Percentiles rank a stretch among this genome's conserved stretches.
These are phyloP conservation scores for Coprinopsis sp. DNA, from an alignment of 768 basidiomycete species.

Conservation along the genomic window DNA sequence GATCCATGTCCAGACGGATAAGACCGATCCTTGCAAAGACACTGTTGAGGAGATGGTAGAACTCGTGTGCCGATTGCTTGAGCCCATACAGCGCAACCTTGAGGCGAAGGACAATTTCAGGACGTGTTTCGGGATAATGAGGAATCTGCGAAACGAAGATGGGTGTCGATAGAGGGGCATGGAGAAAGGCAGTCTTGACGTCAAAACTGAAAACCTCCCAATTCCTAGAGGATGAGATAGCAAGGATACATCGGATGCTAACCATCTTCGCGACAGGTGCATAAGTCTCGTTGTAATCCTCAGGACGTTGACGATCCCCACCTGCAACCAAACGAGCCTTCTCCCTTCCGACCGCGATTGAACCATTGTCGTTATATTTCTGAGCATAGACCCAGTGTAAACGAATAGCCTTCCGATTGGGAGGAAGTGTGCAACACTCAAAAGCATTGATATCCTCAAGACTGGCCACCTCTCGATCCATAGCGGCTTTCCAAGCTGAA, in stretches of 20 bases:
- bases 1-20: conserved; percentile 20
- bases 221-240: conserved; percentile 18
- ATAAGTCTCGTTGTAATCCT: conserved; percentile 32
- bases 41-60: conserved; percentile 16
- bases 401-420: conserved; percentile 23
- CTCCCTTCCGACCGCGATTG: conserved; percentile 21
- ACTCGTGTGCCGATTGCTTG: conserved; percentile 24
- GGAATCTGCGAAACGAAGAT: conserved; percentile 18
- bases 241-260: conserved; percentile 21
- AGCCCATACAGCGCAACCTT: conserved; percentile 31
- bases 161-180: conserved; percentile 17
- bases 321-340: conserved; percentile 25
- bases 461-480: conserved; percentile 20
- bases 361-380: conserved; percentile 35
- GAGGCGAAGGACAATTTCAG: conserved; percentile 11
- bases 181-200: conserved; percentile 24
- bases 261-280: conserved; percentile 23
- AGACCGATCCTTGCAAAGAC: conserved; percentile 15
- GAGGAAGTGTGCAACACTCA: conserved; percentile 18
- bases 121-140: conserved; percentile 16
- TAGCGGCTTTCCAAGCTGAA: conserved; percentile 19
- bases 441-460: conserved; percentile 23
- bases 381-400: conserved; percentile 30
- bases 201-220: conserved; percentile 22
- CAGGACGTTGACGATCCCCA: conserved; percentile 24